Conservation (phyloP, 768 basidiomycete species). For the Calvatia gigantea region DNA sequence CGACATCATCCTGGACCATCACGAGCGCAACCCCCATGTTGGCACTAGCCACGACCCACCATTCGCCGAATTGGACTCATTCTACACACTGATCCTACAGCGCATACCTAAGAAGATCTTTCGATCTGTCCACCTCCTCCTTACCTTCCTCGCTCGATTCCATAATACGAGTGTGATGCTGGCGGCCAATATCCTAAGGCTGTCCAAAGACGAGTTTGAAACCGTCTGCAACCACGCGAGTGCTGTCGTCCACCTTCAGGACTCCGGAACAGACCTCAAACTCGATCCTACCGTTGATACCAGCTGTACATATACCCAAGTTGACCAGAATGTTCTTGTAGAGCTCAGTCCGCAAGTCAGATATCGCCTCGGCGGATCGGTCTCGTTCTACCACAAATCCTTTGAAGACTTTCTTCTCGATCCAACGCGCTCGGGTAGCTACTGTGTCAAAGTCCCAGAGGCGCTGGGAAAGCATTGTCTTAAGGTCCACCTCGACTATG, state of each 20-base stretch:
- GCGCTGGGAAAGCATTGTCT: not conserved
- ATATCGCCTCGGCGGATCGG: not conserved
- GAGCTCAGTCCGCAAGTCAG: not conserved
- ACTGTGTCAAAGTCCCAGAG: not conserved
- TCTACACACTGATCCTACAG: constrained; percentile 14
- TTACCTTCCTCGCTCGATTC: not conserved
- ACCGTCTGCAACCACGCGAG: not conserved
- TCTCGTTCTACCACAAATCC: constrained; percentile 6
- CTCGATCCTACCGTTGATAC: not conserved
- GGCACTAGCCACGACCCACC: not conserved
- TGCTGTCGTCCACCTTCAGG: not conserved
- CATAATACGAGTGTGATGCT: not conserved
- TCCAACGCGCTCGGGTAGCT: not conserved
- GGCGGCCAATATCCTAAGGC: not conserved
- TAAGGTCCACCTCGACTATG: not conserved
- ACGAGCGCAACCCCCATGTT: not conserved
- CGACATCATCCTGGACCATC: too few species aligned
- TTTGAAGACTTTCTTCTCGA: not conserved
- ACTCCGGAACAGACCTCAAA: not conserved
- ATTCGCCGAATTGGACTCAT: constrained; percentile 12
- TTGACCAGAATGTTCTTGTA: not conserved
- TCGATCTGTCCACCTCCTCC: constrained; percentile 9
- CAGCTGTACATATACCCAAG: not conserved
- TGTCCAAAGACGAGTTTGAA: not conserved
- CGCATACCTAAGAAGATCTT: constrained; percentile 20